A percentile compares a stretch with the other conserved stretches of the same genome.
Evolutionary conservation across 139 green algal species (phyloP).

Genomic region (Chlamydomonas eustigma): DNA sequence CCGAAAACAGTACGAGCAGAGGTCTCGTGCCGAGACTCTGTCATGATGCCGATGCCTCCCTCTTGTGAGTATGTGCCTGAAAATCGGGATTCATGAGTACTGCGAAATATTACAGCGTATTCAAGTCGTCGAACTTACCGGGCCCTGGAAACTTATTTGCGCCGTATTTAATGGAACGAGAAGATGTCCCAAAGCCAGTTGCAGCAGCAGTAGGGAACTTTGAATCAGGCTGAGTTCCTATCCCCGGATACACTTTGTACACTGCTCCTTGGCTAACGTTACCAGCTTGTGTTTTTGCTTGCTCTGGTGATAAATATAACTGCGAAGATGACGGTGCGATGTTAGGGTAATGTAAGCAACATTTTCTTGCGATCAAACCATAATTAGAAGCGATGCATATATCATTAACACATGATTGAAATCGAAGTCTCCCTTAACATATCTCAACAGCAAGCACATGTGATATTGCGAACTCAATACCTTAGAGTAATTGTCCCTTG

Average conservation of each 20-base stretch:
- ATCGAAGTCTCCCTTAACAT: too few relatives aligned
- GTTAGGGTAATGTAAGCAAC: too few relatives aligned
- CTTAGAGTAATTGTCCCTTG: conserved; percentile 1
- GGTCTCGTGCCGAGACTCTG: conserved; percentile 43
- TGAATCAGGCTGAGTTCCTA: conserved; percentile 41
- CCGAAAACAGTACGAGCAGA: conserved; percentile 48
- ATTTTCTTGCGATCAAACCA: too few relatives aligned
- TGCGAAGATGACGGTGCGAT: too few relatives aligned
- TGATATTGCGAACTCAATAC: too few relatives aligned
- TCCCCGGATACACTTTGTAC: conserved; percentile 39
- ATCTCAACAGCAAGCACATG: too few relatives aligned
- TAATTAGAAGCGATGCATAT: too few relatives aligned
- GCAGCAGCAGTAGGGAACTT: conserved; percentile 22
- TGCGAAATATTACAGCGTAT: conserved; percentile 22
- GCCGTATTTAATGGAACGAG: conserved; percentile 5
- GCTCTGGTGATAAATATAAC: conserved; percentile 40
- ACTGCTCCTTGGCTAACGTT: conserved; percentile 44
- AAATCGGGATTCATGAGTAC: conserved; percentile 24
- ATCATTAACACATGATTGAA: too few relatives aligned
- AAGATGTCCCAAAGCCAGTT: conserved; percentile 44
- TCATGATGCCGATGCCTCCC: conserved; percentile 44
- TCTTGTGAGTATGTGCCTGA: conserved; percentile 37
- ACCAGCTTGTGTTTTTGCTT: conserved; percentile 30
- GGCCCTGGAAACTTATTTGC: conserved; percentile 19
- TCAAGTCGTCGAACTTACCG: conserved; percentile 21